Conservation (phyloP, 768 basidiomycete species). For the Podaxis rugospora region DNA sequence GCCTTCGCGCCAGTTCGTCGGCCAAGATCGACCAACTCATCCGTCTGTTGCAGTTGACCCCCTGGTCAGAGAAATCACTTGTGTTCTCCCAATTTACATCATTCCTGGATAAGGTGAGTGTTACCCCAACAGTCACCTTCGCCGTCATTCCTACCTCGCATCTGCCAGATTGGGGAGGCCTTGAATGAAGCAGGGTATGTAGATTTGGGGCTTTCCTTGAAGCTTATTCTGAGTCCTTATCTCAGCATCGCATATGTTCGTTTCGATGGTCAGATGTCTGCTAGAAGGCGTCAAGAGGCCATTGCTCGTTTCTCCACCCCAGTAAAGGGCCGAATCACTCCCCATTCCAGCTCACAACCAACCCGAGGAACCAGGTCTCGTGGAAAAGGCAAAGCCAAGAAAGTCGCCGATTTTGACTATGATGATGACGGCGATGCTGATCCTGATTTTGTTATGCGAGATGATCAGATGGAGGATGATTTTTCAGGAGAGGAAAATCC, state of each 20-base stretch:
- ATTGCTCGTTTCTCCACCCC: constrained; percentile 73
- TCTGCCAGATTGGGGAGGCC: constrained; percentile 58
- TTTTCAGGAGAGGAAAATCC: constrained; percentile 43
- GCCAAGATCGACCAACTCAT: constrained; percentile 84
- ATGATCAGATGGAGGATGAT: constrained; percentile 21
- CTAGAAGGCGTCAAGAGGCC: constrained; percentile 70
- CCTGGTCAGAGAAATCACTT: constrained; percentile 68
- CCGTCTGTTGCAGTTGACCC: constrained; percentile 65
- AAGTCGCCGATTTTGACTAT: constrained; percentile 16
- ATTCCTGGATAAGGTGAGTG: constrained; percentile 70
- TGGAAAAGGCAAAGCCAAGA: constrained; percentile 6
- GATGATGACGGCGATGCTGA: constrained; percentile 27
- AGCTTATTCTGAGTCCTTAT: not conserved
- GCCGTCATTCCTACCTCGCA: not conserved
- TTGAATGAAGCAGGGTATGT: constrained; percentile 62
- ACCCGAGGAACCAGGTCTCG: not conserved
- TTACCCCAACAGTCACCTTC: not conserved
- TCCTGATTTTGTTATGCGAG: constrained; percentile 28
- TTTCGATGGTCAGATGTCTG: constrained; percentile 87
- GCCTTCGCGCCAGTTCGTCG: constrained; percentile 53
- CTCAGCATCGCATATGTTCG: constrained; percentile 69
- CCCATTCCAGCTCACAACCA: not conserved
- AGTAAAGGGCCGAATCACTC: constrained; percentile 28
- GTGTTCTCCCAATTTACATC: constrained; percentile 91
- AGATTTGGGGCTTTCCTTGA: not conserved